Base-by-base conservation (phyloP, 495 filamentous ascomycete genomes). In the Sabuloglossum arenarium region DNA sequence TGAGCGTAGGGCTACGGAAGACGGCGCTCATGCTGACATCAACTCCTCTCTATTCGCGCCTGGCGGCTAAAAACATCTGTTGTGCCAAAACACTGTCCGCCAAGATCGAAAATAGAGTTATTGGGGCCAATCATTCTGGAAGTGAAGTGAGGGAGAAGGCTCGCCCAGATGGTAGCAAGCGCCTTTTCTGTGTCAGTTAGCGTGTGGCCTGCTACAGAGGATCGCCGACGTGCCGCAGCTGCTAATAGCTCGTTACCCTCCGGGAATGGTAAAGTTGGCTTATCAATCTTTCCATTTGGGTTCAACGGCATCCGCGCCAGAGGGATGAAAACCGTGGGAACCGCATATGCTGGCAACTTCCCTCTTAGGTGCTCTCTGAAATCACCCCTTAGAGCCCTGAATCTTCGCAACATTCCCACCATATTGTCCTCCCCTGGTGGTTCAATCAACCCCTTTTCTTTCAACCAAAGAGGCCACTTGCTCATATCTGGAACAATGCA, bases 271-370 rank as follows among this genome's bases (percentile, higher is more conserved):
- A 98, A 73, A 0, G 81, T 83, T 6, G 87, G 87, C 68, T 83
- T 87, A 64, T 98, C 91, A 47, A 94, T 80, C 71, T 95, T 97
- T 58, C 88, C 89, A 61, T 96, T 96, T 11, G 90, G 90, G 68
- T 94, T 96, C 27, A 97, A 71, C 0, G 90, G 90, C 55, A 96
- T 76, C 39, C 82, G 80, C 54, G 76, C 74, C 21, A 98, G 77
- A 1, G 86, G 79, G 25, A 98, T 85, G 58, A 88, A 76, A 31
- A 90, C 74, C 0, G 75, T 77, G 0, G 91, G 91, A 0, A 97
- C 82, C 0, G 89, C 85, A 62, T 97, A 89, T 1, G 70, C 62
- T 10, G 91, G 84, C 9, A 97, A 70, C 56, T 87, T 85, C 56
- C 72, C 78, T 61, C 81, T 82, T 39, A 97, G 69, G 58, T 84